phyloP scores from a whole-genome alignment of 2,329 filamentous ascomycete species.

The Cordyceps cicadae region DNA sequence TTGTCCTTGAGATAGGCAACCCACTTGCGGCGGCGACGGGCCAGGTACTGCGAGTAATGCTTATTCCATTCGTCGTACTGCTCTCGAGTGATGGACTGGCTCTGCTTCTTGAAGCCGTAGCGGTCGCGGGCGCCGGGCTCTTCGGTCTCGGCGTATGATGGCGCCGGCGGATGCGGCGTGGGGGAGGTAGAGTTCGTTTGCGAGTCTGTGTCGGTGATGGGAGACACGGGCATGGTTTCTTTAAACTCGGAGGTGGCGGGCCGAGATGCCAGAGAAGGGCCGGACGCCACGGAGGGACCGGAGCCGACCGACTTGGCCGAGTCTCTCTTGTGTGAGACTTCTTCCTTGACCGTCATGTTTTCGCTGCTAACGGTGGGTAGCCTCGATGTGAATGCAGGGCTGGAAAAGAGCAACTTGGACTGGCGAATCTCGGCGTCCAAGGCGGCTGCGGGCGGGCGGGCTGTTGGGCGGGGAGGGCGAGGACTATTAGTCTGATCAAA shows the following conservation, averaged over 20 bases:
- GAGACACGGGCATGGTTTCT: conserved; percentile 12
- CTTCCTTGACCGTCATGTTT: conserved; percentile 14
- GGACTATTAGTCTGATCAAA: conserved; percentile 11
- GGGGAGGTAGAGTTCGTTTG: conserved; percentile 1
- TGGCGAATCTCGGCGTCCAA: conserved; percentile 31
- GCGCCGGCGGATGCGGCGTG: conserved; percentile 12
- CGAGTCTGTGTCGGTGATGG: conserved; percentile 12
- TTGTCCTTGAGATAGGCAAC: conserved; percentile 66
- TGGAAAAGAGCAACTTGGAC: conserved; percentile 33
- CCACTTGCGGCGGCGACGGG: conserved; percentile 76
- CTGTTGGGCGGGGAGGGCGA: conserved; percentile 14
- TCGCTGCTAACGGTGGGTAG: conserved; percentile 29
- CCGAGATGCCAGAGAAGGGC: conserved; percentile 22
- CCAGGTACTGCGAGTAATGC: conserved; percentile 66
- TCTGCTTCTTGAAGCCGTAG: conserved; percentile 88
- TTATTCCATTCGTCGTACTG: conserved; percentile 78
- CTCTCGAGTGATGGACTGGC: conserved; percentile 64
- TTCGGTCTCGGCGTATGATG: conserved; percentile 28
- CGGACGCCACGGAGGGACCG: conserved; percentile 29
- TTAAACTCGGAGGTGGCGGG: conserved; percentile 18
- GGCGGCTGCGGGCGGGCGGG: conserved; percentile 19
- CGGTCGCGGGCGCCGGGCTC: conserved; percentile 57
- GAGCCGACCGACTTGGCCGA: conserved; percentile 44
- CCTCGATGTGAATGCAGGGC: conserved; percentile 30
- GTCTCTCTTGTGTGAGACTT: conserved; percentile 10